phyloP scores from a whole-genome alignment of 176 grass and related monocot genomes.

The Cenchrus fungigraminus region DNA sequence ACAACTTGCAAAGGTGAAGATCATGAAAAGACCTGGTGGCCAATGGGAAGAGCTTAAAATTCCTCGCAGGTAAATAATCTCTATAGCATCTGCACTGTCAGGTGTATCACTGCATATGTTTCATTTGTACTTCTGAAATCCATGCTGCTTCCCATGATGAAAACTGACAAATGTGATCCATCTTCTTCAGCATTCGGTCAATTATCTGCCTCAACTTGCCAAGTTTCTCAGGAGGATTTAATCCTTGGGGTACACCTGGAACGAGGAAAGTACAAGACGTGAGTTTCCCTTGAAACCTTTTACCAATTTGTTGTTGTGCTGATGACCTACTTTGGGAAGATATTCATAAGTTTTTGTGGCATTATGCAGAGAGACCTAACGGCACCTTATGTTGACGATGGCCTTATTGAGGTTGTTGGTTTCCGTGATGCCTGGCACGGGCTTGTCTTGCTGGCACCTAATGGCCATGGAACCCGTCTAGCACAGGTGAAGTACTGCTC shows the following conservation, averaged over 20 bases:
- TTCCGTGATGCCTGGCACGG: slow-evolving; percentile 97
- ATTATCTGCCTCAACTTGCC: slow-evolving; percentile 81
- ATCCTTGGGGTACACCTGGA: slow-evolving; percentile 78
- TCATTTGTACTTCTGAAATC: slow-evolving; percentile 3
- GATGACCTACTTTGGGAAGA: neutral
- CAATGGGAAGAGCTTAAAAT: slow-evolving; percentile 83
- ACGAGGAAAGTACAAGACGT: slow-evolving; percentile 54
- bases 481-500: slow-evolving; percentile 59
- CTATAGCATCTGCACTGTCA: slow-evolving; percentile 1
- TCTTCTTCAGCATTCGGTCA: slow-evolving; percentile 64
- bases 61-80: slow-evolving; percentile 61
- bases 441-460: slow-evolving; percentile 81
- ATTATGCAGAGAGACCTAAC: slow-evolving; percentile 76
- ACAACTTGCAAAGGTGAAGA: slow-evolving; percentile 89
- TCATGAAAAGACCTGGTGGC: slow-evolving; percentile 70
- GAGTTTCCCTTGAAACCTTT: slow-evolving; percentile 36
- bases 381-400: slow-evolving; percentile 76
- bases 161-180: neutral
- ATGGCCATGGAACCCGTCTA: slow-evolving; percentile 92
- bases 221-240: slow-evolving; percentile 83
- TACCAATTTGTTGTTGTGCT: neutral
- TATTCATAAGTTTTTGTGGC: slow-evolving; percentile 26
- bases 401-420: slow-evolving; percentile 81
- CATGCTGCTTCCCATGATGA: neutral
- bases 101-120: neutral